Percentiles rank a stretch among this genome's conserved stretches.
Conservation (phyloP, 83 land plant species). For the Thuja plicata region DNA sequence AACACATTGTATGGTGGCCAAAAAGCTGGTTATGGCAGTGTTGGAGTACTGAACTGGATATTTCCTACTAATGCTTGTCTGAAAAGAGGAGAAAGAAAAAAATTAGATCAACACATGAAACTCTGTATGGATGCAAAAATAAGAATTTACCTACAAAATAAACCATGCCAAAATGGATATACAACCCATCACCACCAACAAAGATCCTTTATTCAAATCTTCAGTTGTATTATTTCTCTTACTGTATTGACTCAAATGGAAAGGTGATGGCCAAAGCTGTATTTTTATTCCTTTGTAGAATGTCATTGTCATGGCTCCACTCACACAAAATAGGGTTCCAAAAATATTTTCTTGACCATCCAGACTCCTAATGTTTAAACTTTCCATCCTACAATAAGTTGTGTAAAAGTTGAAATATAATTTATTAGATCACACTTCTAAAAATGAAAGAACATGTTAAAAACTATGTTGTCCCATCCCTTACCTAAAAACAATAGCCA, state of each 20-base stretch:
- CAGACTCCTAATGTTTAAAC: not conserved
- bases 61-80: slow-evolving; percentile 39
- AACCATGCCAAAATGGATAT: slow-evolving; percentile 53
- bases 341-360: no score
- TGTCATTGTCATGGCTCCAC: slow-evolving; percentile 11
- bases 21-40: slow-evolving; percentile 39
- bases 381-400: not conserved
- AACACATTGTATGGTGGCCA: slow-evolving; percentile 39
- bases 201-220: slow-evolving; percentile 34
- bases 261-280: slow-evolving; percentile 23
- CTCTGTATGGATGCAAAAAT: not conserved
- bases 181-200: slow-evolving; percentile 36
- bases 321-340: no score
- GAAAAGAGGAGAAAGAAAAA: not conserved
- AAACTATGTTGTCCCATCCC: no score
- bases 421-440: not conserved
- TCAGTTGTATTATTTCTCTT: not conserved
- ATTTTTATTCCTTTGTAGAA: slow-evolving; percentile 49
- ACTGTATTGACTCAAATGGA: slow-evolving; percentile 17
- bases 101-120: not conserved
- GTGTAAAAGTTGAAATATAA: no score
- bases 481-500: slow-evolving; percentile 53
- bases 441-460: no score
- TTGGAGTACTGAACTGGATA: slow-evolving; percentile 49
- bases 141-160: slow-evolving; percentile 39